Conservation (phyloP, 2,329 filamentous ascomycete genomes). For the Aspergillus sp. region DNA sequence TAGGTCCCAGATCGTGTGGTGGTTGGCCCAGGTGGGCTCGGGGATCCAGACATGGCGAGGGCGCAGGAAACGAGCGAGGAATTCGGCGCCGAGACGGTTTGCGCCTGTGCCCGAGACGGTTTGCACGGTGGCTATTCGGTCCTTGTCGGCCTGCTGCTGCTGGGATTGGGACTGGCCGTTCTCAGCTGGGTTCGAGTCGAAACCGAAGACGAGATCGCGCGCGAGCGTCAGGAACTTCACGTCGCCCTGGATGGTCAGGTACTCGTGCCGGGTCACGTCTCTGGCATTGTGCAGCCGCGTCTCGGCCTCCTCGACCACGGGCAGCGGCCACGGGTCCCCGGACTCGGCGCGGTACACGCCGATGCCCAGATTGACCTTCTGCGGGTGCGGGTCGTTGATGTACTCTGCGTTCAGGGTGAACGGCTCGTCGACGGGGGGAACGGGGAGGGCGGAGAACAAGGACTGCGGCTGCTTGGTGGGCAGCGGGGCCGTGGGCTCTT, state of each 20-base stretch:
- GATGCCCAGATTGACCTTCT: conserved; percentile 88
- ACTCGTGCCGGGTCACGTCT: conserved; percentile 39
- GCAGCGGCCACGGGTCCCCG: conserved; percentile 85
- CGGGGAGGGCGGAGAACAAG: conserved; percentile 10
- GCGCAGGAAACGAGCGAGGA: conserved; percentile 57
- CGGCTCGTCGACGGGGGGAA: conserved; percentile 14
- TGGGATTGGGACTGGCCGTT: background rate
- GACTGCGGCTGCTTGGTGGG: conserved; percentile 4
- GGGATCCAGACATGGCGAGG: conserved; percentile 70
- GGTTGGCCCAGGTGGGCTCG: conserved; percentile 92
- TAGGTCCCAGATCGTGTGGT: conserved; percentile 91
- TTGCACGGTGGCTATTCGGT: conserved; percentile 42
- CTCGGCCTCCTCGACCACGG: conserved; percentile 3
- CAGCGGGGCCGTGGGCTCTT: background rate
- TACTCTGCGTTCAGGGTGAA: conserved; percentile 38
- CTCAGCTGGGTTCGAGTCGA: conserved; percentile 8
- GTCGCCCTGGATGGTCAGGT: conserved; percentile 68
- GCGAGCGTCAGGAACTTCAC: conserved; percentile 40
- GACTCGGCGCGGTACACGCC: conserved; percentile 87
- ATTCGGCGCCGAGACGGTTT: conserved; percentile 77
- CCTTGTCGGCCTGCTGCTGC: conserved; percentile 1
- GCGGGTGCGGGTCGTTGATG: conserved; percentile 56
- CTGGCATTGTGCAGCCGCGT: conserved; percentile 48
- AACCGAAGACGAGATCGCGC: conserved; percentile 2
- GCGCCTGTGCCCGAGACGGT: conserved; percentile 46